Conservation (phyloP, 352 stramenopile species). For the Phytophthora citrophthora region DNA sequence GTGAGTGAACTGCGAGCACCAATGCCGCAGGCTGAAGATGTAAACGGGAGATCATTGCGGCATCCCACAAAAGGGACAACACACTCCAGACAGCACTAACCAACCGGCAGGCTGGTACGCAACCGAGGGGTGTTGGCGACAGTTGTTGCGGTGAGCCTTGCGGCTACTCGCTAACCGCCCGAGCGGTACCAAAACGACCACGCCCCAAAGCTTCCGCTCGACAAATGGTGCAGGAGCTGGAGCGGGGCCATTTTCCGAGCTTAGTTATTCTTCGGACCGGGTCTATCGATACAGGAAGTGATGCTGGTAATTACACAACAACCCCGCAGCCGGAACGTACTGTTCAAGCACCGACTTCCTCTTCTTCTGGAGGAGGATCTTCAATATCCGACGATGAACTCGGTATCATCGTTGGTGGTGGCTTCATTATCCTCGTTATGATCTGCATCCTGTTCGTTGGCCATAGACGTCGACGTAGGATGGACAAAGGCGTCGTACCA, state of each 20-base stretch:
- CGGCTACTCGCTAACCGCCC: slow-evolving; percentile 16
- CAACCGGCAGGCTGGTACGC: slow-evolving; percentile 27
- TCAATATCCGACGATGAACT: slow-evolving; percentile 27
- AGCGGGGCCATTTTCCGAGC: slow-evolving; percentile 9
- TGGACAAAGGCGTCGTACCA: slow-evolving; percentile 13
- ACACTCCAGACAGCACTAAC: slow-evolving; percentile 25
- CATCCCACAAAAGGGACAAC: slow-evolving; percentile 30
- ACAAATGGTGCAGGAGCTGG: slow-evolving; percentile 12
- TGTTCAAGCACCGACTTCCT: slow-evolving; percentile 19
- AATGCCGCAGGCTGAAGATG: slow-evolving; percentile 19
- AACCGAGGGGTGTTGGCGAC: slow-evolving; percentile 12
- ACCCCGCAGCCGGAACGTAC: slow-evolving; percentile 16
- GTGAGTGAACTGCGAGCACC: slow-evolving; percentile 8
- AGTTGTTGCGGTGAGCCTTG: slow-evolving; percentile 33
- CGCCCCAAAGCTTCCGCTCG: neutral
- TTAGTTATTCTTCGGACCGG: slow-evolving; percentile 17
- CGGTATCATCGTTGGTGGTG: slow-evolving; percentile 29
- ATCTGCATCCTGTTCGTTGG: slow-evolving; percentile 30
- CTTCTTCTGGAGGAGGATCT: slow-evolving; percentile 15
- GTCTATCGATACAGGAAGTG: slow-evolving; percentile 3
- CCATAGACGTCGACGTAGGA: slow-evolving; percentile 21
- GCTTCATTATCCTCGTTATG: slow-evolving; percentile 26
- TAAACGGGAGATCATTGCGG: slow-evolving; percentile 7
- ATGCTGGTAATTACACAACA: slow-evolving; percentile 11
- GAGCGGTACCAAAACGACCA: slow-evolving; percentile 6